Conservation (phyloP, 2,329 filamentous ascomycete species). For the Dothistroma pini region DNA sequence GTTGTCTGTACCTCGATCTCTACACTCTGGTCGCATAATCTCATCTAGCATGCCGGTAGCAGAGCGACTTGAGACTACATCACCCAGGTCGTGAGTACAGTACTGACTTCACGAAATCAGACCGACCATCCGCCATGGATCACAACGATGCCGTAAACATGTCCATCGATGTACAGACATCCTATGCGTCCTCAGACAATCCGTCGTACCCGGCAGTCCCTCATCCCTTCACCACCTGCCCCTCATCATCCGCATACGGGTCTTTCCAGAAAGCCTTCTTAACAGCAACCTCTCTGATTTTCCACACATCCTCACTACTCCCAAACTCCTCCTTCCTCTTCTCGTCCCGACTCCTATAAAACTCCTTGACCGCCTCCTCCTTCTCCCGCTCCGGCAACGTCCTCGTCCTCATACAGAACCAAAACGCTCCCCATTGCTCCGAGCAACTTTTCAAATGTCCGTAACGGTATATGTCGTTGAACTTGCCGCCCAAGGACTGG, state of each 20-base stretch:
- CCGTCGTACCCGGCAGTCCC: neutral
- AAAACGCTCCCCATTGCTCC: conserved; percentile 89
- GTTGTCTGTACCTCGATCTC: neutral
- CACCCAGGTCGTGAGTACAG: neutral
- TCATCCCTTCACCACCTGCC: conserved; percentile 8
- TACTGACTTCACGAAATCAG: neutral
- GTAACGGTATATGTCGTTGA: conserved; percentile 85
- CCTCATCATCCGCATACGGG: conserved; percentile 30
- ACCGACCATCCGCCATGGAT: neutral
- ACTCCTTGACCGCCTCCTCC: conserved; percentile 58
- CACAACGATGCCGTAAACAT: neutral
- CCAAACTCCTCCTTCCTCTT: conserved; percentile 59
- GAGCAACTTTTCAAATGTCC: conserved; percentile 72
- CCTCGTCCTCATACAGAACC: conserved; percentile 92
- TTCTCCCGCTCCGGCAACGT: conserved; percentile 58
- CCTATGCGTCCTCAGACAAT: neutral
- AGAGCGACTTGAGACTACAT: neutral
- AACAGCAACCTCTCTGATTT: conserved; percentile 63
- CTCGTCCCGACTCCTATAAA: conserved; percentile 63
- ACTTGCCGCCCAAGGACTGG: conserved; percentile 85
- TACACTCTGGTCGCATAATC: neutral
- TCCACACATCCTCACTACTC: conserved; percentile 92
- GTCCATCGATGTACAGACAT: neutral
- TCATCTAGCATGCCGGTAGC: neutral
- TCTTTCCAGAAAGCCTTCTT: conserved; percentile 43